Evolutionary conservation across 768 basidiomycete genomes (phyloP), one percentile per base, ranked within the genome.

Genomic region (Lentinula raphanica): DNA sequence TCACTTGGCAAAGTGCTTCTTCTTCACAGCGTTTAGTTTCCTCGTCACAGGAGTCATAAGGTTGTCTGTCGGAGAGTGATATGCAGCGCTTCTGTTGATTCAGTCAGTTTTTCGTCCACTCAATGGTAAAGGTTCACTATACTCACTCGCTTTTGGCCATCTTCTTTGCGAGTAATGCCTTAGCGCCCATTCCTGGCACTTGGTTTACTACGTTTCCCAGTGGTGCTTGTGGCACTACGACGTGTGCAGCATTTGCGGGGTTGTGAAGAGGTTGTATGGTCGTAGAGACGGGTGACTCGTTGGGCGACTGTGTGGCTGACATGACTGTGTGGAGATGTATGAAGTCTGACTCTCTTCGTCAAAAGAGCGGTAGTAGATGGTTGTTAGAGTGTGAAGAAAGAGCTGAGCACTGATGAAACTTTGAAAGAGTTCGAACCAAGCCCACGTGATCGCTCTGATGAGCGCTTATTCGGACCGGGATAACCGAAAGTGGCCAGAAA

Each of bases 1-100:
- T 48, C 62, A 96, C 96, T 93, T 97, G 59, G 51, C 8, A 69
- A 97, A 98, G 66, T 92, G 93, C 73, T 93, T 92, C 80, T 96
- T 94, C 81, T 85, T 95, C 3, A 89, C 88, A 17, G 90, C 90
- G 50, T 79, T 88, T 54, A 98, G 81, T 72, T 98, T 98, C 73
- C 94, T 89, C 5, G 94, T 91, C 69, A 85, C 86, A 3, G 96
- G 96, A 2, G 94, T 96, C 80, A 98, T 85, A 72, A 98, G 79
- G 68, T 90, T 92, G 71, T 99, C 96, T 8, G 96, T 97, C 2
- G 96, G 96, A 17, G 96, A 98, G 66, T 95, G 78, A 67, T 84
- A 93, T 32, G 84, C 84, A 21, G 92, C 88, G 70, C 97, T 97
- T 70, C 93, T 94, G 68, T 29, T 15, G 21, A 38, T 60, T 36